These are phyloP conservation scores for Pyricularia sp. DNA, from an alignment of 2,329 filamentous ascomycete genomes.

Conservation along the genomic window DNA sequence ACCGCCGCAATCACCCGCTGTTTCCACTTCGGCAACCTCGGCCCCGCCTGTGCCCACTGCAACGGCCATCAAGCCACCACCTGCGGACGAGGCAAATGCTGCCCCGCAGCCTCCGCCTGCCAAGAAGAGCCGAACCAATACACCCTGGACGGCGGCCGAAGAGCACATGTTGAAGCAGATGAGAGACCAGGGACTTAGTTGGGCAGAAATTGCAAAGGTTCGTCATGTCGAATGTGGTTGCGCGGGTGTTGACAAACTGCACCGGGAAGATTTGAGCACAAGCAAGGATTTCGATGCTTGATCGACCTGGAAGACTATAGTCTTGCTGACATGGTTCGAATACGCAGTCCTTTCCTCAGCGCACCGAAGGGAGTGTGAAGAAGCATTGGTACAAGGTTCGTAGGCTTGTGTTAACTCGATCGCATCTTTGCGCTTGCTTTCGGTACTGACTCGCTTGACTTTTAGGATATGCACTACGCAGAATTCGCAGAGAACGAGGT, in stretches of 20 bases:
- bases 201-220: constrained; percentile 98
- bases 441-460: constrained; percentile 9
- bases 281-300: neutral
- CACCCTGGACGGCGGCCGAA: constrained; percentile 91
- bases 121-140: constrained; percentile 97
- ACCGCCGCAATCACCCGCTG: constrained; percentile 13
- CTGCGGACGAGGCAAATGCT: constrained; percentile 18
- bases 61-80: constrained; percentile 14
- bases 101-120: constrained; percentile 38
- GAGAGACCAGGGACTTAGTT: constrained; percentile 84
- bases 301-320: neutral
- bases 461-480: constrained; percentile 94
- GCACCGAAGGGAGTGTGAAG: constrained; percentile 96
- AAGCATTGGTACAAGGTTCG: constrained; percentile 98
- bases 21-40: constrained; percentile 5
- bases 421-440: neutral
- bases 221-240: constrained; percentile 11
- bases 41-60: constrained; percentile 8
- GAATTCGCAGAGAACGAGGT: constrained; percentile 98
- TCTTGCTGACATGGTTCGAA: neutral
- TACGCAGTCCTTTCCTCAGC: constrained; percentile 70
- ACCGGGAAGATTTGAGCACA: neutral
- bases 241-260: neutral
- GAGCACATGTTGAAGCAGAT: constrained; percentile 87
- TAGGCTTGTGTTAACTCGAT: neutral